Evolutionary conservation across 2,329 filamentous ascomycete genomes (phyloP), one percentile per base, ranked within the genome.

Genomic region (Alternaria brassicicola): DNA sequence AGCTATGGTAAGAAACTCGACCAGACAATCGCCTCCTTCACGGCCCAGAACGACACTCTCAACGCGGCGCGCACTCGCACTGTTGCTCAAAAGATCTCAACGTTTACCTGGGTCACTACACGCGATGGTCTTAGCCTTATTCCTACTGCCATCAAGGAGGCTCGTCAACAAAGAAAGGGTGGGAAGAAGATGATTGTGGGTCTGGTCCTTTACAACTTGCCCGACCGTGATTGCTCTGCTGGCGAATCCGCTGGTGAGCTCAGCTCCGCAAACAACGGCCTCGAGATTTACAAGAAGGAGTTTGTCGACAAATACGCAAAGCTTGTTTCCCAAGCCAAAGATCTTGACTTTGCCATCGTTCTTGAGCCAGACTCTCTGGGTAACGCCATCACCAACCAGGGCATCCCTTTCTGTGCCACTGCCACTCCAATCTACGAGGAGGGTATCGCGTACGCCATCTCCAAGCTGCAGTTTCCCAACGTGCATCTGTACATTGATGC

Each of bases 191-290:
- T 69, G 52, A 67, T 70, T 19, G 67, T 70, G 3, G 70, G 70
- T 8, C 68, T 73, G 51, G 92, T 94, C 59, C 97, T 98, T 84
- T 98, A 97, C 82, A 84, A 86, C 33, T 86, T 98, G 3, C 94
- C 98, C 84, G 94, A 98, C 79, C 97, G 90, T 82, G 91, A 98
- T 78, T 84, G 82, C 76, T 90, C 90, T 72, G 91, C 91, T 52
- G 80, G 81, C 67, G 96, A 93, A 91, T 90, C 92, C 54, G 79
- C 83, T 46, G 85, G 90, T 50, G 94, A 98, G 78, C 87, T 98
- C 48, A 85, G 89, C 70, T 90, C 92, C 66, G 93, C 88, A 31
- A 69, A 68, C 4, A 54, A 69, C 42, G 68, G 68, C 8, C 48
- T 68, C 45, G 39, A 64, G 19, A 59, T 67, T 31, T 73, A 73